Evolutionary conservation across 2,329 filamentous ascomycete species (phyloP).

Genomic region (Amauroascus verrucosus): DNA sequence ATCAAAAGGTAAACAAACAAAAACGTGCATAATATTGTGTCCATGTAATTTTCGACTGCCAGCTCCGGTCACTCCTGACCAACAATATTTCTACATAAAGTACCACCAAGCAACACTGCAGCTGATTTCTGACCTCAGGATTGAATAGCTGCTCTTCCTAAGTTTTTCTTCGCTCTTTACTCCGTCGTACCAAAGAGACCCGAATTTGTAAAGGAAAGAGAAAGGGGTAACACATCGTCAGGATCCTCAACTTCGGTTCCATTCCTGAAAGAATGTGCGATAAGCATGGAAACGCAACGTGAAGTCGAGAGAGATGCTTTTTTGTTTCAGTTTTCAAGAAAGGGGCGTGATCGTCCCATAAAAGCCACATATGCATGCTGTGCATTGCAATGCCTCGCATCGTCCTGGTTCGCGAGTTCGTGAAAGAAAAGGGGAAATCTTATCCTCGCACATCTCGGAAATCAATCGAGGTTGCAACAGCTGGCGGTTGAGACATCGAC

Average conservation of each 20-base stretch:
- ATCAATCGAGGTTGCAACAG: neutral
- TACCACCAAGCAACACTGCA: neutral
- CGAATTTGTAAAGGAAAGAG: neutral
- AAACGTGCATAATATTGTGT: too few relatives aligned
- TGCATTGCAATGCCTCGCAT: neutral
- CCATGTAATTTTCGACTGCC: too few relatives aligned
- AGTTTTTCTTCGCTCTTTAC: neutral
- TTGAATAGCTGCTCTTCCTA: neutral
- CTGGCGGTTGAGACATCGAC: neutral
- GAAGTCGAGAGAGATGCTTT: neutral
- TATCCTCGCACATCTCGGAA: neutral
- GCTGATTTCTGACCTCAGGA: neutral
- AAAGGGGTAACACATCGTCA: constrained; percentile 1
- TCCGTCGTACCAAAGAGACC: neutral
- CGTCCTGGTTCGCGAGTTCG: neutral
- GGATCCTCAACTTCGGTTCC: neutral
- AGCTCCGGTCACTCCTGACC: too few relatives aligned
- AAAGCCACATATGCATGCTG: neutral
- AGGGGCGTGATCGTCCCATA: neutral
- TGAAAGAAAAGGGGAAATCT: constrained; percentile 1
- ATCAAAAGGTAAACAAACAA: too few relatives aligned
- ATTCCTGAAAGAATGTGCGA: neutral
- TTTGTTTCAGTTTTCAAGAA: neutral
- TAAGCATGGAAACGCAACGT: neutral
- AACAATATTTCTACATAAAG: neutral